Evolutionary conservation across 345 rosid species (phyloP).

Genomic region (Lagerstroemia speciosa): DNA sequence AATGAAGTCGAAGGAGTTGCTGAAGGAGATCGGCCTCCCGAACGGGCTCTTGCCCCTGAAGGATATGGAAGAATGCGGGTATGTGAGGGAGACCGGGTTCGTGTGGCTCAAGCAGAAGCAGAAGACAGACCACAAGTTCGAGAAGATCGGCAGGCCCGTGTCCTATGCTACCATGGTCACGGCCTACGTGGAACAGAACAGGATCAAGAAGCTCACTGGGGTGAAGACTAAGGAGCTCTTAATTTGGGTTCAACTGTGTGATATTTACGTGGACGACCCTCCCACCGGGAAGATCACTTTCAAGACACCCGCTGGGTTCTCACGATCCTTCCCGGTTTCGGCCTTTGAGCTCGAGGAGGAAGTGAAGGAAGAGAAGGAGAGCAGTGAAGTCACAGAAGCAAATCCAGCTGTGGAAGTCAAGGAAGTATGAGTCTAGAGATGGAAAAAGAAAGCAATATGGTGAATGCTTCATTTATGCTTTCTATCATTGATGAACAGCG

Average conservation of each 20-base stretch:
- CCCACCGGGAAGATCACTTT: slow-evolving; percentile 43
- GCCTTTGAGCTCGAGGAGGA: slow-evolving; percentile 44
- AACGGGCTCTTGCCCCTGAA: slow-evolving; percentile 46
- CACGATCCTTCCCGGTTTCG: slow-evolving; percentile 45
- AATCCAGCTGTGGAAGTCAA: background rate
- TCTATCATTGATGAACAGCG: background rate
- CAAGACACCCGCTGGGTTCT: slow-evolving; percentile 50
- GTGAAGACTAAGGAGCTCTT: slow-evolving; percentile 51
- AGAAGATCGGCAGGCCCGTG: slow-evolving; percentile 43
- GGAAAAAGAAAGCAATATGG: background rate
- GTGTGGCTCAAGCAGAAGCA: slow-evolving; percentile 52
- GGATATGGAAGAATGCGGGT: slow-evolving; percentile 45
- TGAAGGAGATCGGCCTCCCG: slow-evolving; percentile 45
- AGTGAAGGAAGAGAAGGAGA: slow-evolving; percentile 3
- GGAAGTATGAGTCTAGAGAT: background rate
- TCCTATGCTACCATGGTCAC: slow-evolving; percentile 33
- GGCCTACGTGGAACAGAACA: slow-evolving; percentile 27
- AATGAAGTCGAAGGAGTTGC: slow-evolving; percentile 15
- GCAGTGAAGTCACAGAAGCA: background rate
- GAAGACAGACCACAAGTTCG: slow-evolving; percentile 40
- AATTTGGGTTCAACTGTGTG: slow-evolving; percentile 42
- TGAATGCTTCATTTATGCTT: background rate
- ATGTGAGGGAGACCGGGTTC: slow-evolving; percentile 36
- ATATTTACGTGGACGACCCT: slow-evolving; percentile 31
- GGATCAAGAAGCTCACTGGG: slow-evolving; percentile 46